Conservation (phyloP, 2,329 filamentous ascomycete species). For the Aspergillus novofumigatus region DNA sequence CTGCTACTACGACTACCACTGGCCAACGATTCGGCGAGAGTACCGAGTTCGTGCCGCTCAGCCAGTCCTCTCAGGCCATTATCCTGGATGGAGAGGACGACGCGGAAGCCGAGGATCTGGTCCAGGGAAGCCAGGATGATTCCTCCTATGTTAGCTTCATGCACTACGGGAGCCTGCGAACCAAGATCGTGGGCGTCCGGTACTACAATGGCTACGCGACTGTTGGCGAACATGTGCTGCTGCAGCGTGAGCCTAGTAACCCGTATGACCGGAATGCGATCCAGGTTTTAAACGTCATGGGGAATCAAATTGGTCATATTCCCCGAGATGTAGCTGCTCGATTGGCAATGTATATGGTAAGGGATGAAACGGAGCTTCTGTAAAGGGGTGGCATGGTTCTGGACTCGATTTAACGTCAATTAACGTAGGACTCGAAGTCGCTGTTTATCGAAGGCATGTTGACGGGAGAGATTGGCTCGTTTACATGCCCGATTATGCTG, state of each 20-base stretch:
- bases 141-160: slow-evolving; percentile 30
- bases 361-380: slow-evolving; percentile 9
- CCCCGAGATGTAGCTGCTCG: slow-evolving; percentile 64
- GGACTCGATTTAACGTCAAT: not conserved
- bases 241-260: slow-evolving; percentile 64
- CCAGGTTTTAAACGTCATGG: slow-evolving; percentile 70
- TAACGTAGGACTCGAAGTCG: slow-evolving; percentile 49
- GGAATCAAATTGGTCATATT: slow-evolving; percentile 73
- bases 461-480: slow-evolving; percentile 61
- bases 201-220: slow-evolving; percentile 63
- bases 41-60: slow-evolving; percentile 28
- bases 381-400: not conserved
- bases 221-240: slow-evolving; percentile 58
- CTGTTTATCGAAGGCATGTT: slow-evolving; percentile 67
- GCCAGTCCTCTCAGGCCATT: slow-evolving; percentile 24
- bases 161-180: slow-evolving; percentile 41
- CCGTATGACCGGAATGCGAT: slow-evolving; percentile 73
- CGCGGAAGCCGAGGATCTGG: slow-evolving; percentile 27
- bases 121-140: slow-evolving; percentile 34
- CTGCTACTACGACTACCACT: slow-evolving; percentile 3
- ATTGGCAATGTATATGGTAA: slow-evolving; percentile 67
- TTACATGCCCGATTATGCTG: slow-evolving; percentile 68
- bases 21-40: slow-evolving; percentile 27
- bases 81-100: slow-evolving; percentile 34
- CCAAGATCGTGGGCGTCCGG: slow-evolving; percentile 58